Evolutionary conservation across 73 alveolate genomes (phyloP).

Genomic region (Symbiodinium pilosum): DNA sequence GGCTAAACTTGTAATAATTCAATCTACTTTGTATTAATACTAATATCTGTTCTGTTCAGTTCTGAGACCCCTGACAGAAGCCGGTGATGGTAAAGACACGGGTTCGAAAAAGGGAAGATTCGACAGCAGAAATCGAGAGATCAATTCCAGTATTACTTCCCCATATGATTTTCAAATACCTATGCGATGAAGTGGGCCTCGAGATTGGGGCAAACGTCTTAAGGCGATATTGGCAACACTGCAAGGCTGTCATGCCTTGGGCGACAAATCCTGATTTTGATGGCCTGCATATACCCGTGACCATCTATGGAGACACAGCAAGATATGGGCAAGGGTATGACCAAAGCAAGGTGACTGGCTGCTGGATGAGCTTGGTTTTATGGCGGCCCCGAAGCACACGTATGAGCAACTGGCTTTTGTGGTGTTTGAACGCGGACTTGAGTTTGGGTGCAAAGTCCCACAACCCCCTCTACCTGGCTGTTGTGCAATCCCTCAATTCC

Average conservation of each 20-base stretch:
- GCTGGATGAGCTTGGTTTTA: neutral
- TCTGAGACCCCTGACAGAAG: neutral
- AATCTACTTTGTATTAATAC: too few relatives aligned
- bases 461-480: neutral
- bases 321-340: neutral
- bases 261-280: neutral
- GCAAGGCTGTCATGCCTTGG: neutral
- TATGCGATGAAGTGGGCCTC: neutral
- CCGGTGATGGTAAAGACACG: constrained; percentile 23
- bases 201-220: neutral
- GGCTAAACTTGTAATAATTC: neutral
- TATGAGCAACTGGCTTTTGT: constrained; percentile 4
- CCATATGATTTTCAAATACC: neutral
- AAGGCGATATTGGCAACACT: neutral
- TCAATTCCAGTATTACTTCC: constrained; percentile 23
- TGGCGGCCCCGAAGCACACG: constrained; percentile 24
- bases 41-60: too few relatives aligned
- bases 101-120: neutral
- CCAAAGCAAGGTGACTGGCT: neutral
- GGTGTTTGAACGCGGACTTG: neutral
- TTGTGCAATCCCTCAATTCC: neutral
- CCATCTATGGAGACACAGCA: constrained; percentile 47
- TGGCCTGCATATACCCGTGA: neutral
- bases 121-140: neutral
- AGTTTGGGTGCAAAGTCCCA: neutral